These are phyloP conservation scores for Globisporangium spinosum DNA, from an alignment of 352 stramenopile species.

Conservation along the genomic window DNA sequence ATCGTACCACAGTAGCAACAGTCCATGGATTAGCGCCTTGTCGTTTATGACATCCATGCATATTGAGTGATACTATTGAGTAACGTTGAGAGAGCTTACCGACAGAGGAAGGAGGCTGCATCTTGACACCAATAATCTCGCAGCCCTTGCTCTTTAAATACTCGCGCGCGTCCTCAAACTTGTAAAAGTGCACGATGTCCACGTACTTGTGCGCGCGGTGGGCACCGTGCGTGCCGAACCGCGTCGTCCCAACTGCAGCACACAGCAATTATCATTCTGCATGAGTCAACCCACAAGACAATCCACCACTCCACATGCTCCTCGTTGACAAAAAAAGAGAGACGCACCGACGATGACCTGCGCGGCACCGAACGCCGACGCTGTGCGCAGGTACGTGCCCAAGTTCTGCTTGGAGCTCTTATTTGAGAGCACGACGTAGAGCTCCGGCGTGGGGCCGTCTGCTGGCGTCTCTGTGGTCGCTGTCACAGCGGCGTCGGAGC, in stretches of 20 bases:
- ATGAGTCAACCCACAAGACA: conserved; percentile 2
- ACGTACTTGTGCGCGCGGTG: conserved; percentile 83
- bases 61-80: not conserved
- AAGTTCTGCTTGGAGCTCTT: conserved; percentile 69
- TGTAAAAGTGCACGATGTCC: conserved; percentile 66
- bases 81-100: not conserved
- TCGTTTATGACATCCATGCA: not conserved
- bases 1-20: not conserved
- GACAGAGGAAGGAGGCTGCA: conserved; percentile 2
- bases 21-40: not conserved
- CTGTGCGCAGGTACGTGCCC: conserved; percentile 73
- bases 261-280: not conserved
- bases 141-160: conserved; percentile 61
- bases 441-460: conserved; percentile 17
- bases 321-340: not conserved
- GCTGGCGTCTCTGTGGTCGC: conserved; percentile 3
- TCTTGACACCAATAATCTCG: conserved; percentile 52
- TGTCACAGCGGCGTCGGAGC: not conserved
- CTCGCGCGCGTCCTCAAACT: conserved; percentile 48
- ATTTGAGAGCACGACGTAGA: conserved; percentile 79
- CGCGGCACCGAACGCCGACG: conserved; percentile 63
- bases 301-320: not conserved
- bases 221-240: conserved; percentile 74
- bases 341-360: conserved; percentile 72
- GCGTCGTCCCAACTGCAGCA: conserved; percentile 55